These are phyloP conservation scores for Diversispora epigaea DNA, from an alignment of 192 early-diverging fungal genomes.

Conservation along the genomic window DNA sequence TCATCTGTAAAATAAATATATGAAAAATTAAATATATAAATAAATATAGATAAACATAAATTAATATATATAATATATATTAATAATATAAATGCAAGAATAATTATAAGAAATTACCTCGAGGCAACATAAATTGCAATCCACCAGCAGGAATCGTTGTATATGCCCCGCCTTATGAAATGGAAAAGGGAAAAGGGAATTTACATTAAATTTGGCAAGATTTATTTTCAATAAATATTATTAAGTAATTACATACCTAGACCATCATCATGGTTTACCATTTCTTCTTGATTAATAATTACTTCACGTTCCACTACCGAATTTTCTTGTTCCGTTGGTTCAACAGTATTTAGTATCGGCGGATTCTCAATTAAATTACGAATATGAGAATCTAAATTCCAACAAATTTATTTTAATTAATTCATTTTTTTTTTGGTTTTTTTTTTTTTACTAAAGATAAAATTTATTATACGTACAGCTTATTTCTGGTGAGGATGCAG, in stretches of 20 bases:
- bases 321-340: neutral
- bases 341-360: constrained; percentile 19
- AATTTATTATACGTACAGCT: constrained; percentile 1
- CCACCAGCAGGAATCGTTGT: neutral
- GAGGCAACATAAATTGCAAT: constrained; percentile 11
- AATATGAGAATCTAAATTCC: constrained; percentile 11
- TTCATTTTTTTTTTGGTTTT: no score
- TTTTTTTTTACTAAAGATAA: neutral
- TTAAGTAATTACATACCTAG: neutral
- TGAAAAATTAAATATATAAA: no score
- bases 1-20: no score
- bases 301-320: neutral
- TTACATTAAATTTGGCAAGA: neutral
- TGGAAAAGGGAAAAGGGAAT: neutral
- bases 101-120: neutral
- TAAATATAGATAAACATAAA: neutral
- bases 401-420: neutral
- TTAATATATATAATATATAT: no score
- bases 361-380: constrained; percentile 4
- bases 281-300: neutral
- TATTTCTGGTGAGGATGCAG: neutral
- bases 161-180: neutral
- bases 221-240: neutral
- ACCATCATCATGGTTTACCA: neutral
- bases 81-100: neutral